Evolutionary conservation across 768 basidiomycete genomes (phyloP).

Genomic region (Leccinum variicolor): DNA sequence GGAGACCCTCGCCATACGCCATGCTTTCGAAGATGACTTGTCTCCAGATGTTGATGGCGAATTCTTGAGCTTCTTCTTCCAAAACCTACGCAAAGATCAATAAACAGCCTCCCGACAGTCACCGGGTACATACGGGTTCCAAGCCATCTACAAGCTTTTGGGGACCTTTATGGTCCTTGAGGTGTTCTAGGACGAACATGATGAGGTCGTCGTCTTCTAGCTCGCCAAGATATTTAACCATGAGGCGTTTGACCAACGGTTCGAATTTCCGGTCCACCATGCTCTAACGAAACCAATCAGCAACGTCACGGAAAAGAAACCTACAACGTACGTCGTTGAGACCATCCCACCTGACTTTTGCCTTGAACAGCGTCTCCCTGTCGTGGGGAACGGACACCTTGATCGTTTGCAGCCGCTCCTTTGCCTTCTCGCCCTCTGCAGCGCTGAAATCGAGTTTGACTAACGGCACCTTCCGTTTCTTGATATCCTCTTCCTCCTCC

Average conservation of each 20-base stretch:
- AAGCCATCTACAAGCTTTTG: constrained; percentile 85
- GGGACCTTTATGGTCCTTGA: constrained; percentile 87
- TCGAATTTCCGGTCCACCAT: constrained; percentile 86
- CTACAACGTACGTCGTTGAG: constrained; percentile 68
- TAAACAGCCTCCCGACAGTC: background rate
- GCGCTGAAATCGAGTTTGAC: constrained; percentile 89
- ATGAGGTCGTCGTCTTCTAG: constrained; percentile 92
- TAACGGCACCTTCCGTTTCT: constrained; percentile 82
- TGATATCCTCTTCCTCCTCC: constrained; percentile 77
- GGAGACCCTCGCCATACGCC: constrained; percentile 86
- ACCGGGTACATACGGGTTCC: constrained; percentile 69
- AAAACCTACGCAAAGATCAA: constrained; percentile 57
- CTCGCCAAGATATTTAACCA: constrained; percentile 87
- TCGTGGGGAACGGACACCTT: constrained; percentile 71
- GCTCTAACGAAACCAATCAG: constrained; percentile 42
- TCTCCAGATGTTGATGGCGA: constrained; percentile 81
- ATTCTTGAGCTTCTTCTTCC: constrained; percentile 85
- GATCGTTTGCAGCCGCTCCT: constrained; percentile 78
- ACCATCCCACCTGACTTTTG: constrained; percentile 90
- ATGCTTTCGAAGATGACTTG: constrained; percentile 94
- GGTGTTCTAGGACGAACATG: constrained; percentile 90
- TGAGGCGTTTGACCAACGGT: constrained; percentile 75
- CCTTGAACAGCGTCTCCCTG: constrained; percentile 75
- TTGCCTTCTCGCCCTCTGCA: constrained; percentile 77
- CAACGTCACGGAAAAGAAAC: background rate